Percentiles rank a stretch among this genome's conserved stretches.
phyloP scores from a whole-genome alignment of 2,329 filamentous ascomycete species.

The Pseudohalonectria lignicola region DNA sequence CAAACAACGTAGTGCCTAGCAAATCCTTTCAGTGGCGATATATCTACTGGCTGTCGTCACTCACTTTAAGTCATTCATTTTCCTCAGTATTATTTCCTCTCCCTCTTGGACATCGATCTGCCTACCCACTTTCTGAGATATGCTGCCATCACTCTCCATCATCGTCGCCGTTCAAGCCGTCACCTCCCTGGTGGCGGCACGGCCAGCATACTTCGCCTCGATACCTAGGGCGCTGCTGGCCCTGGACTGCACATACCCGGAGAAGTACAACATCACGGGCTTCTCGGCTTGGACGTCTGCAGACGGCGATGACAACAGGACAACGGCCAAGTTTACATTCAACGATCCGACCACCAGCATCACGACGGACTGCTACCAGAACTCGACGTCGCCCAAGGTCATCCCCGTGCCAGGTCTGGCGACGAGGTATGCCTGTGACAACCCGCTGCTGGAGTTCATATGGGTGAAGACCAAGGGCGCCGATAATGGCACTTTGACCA shows the following conservation, averaged over 20 bases:
- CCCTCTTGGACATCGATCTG: too few species aligned
- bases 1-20: too few species aligned
- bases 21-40: too few species aligned
- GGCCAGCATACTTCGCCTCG: too few species aligned
- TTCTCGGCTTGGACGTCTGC: constrained; percentile 7
- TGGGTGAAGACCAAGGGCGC: constrained; percentile 14
- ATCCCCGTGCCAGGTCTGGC: constrained; percentile 14
- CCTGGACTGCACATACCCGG: constrained; percentile 6
- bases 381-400: constrained; percentile 27
- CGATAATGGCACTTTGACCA: constrained; percentile 18
- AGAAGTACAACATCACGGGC: background rate
- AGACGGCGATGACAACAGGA: constrained; percentile 18
- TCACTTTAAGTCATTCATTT: too few species aligned
- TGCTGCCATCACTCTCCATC: too few species aligned
- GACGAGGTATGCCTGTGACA: constrained; percentile 30
- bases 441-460: constrained; percentile 29
- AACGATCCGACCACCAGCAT: constrained; percentile 25
- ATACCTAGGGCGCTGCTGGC: too few species aligned
- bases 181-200: too few species aligned
- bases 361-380: constrained; percentile 27
- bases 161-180: too few species aligned
- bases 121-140: too few species aligned
- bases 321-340: constrained; percentile 26
- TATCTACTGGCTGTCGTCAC: too few species aligned
- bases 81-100: too few species aligned